Percentiles rank a stretch among this genome's conserved stretches.
phyloP scores from a whole-genome alignment of 495 filamentous ascomycete genomes.

The Annulohypoxylon bovei region DNA sequence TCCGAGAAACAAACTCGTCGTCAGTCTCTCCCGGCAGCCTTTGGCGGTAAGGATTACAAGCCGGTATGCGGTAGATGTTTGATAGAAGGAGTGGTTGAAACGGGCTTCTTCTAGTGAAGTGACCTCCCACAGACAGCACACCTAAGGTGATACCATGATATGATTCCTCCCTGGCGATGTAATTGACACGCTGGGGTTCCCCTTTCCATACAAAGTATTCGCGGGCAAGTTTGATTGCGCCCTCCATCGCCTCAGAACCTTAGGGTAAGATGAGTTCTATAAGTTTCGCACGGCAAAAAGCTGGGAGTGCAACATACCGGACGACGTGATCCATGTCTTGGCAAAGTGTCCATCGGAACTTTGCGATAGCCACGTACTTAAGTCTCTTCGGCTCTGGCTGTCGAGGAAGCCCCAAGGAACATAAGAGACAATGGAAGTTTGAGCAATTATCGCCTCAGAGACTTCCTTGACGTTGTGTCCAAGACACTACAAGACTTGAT shows the following conservation, averaged over 20 bases:
- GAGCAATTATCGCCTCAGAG: slow-evolving; percentile 46
- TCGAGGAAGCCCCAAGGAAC: slow-evolving; percentile 55
- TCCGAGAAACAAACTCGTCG: slow-evolving; percentile 60
- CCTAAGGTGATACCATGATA: slow-evolving; percentile 83
- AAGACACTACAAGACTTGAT: slow-evolving; percentile 43
- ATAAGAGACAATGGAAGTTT: slow-evolving; percentile 52
- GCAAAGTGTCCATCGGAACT: slow-evolving; percentile 56
- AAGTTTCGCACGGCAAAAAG: not conserved
- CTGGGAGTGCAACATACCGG: slow-evolving; percentile 18
- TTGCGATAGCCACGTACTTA: slow-evolving; percentile 51
- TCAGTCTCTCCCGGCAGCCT: slow-evolving; percentile 47
- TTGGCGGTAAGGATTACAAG: slow-evolving; percentile 66
- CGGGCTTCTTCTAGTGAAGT: slow-evolving; percentile 67
- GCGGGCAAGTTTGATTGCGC: slow-evolving; percentile 72
- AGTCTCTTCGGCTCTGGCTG: slow-evolving; percentile 45
- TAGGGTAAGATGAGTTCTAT: not conserved
- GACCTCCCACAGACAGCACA: slow-evolving; percentile 69
- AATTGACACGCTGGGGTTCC: slow-evolving; percentile 57
- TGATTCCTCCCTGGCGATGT: slow-evolving; percentile 73
- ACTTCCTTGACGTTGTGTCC: slow-evolving; percentile 60
- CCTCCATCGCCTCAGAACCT: slow-evolving; percentile 79
- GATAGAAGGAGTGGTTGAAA: slow-evolving; percentile 72
- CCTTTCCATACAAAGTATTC: slow-evolving; percentile 71
- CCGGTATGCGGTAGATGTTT: slow-evolving; percentile 71
- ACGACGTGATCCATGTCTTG: slow-evolving; percentile 50